phyloP scores from a whole-genome alignment of 495 filamentous ascomycete species.

The Lepidopterella palustris region DNA sequence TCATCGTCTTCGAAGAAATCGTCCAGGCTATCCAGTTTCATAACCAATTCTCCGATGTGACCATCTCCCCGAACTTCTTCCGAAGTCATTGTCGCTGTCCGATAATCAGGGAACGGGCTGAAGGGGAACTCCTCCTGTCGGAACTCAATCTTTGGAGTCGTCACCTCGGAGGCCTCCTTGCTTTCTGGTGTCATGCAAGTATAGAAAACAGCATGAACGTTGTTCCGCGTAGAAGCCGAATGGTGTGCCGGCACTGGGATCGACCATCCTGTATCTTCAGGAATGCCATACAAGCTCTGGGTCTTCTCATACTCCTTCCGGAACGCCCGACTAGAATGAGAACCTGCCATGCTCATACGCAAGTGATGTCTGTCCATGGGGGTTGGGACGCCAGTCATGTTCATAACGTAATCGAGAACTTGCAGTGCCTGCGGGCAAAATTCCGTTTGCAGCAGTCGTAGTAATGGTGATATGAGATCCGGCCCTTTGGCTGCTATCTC shows the following conservation, averaged over 20 bases:
- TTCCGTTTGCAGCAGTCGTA: constrained; percentile 86
- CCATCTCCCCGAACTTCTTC: constrained; percentile 71
- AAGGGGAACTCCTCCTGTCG: constrained; percentile 82
- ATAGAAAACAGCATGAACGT: constrained; percentile 95
- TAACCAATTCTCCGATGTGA: constrained; percentile 77
- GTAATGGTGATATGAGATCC: constrained; percentile 87
- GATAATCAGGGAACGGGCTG: constrained; percentile 64
- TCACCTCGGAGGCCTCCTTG: constrained; percentile 50
- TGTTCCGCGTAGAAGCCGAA: constrained; percentile 72
- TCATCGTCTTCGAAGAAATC: constrained; percentile 78
- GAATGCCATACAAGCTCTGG: constrained; percentile 92
- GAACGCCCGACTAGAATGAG: constrained; percentile 65
- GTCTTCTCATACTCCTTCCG: constrained; percentile 92
- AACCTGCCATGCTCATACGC: constrained; percentile 90
- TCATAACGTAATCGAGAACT: constrained; percentile 90
- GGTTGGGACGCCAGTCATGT: constrained; percentile 67
- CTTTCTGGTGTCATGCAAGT: constrained; percentile 63
- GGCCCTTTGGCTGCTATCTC: constrained; percentile 89
- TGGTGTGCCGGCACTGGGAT: constrained; percentile 89
- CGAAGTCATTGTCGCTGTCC: constrained; percentile 86
- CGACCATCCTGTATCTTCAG: constrained; percentile 92
- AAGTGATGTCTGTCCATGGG: constrained; percentile 90
- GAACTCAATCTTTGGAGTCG: constrained; percentile 86
- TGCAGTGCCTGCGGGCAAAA: constrained; percentile 86
- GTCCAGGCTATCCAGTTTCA: constrained; percentile 87